A percentile compares a stretch with the other conserved stretches of the same genome.
Evolutionary conservation across 208 protist genomes (phyloP).

Genomic region (Leishmania tarentolae): DNA sequence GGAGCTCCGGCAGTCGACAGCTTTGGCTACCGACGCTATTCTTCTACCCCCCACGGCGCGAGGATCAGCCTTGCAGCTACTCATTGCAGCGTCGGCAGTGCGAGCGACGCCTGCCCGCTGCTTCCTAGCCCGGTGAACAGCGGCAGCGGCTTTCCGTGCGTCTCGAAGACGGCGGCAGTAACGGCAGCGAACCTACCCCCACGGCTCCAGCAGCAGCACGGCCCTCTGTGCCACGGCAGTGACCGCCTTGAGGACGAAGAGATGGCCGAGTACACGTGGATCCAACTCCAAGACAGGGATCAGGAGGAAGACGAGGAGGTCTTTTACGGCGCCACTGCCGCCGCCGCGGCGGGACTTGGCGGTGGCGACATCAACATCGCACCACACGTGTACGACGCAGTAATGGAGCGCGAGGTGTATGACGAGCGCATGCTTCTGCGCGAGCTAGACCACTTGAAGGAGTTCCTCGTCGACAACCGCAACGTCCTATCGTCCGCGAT

Average conservation of each 20-base stretch:
- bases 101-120: not conserved
- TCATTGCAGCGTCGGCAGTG: not conserved
- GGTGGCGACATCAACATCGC: conserved; percentile 36
- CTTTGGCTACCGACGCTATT: not conserved
- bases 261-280: conserved; percentile 20
- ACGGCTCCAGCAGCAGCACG: not conserved
- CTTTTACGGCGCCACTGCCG: conserved; percentile 35
- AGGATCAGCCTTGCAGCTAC: not conserved
- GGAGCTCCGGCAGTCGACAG: not conserved
- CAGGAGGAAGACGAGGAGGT: conserved; percentile 45
- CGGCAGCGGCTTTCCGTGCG: not conserved
- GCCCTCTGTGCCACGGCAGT: not conserved
- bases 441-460: conserved; percentile 72
- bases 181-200: not conserved
- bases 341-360: conserved; percentile 16
- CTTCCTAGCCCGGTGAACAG: not conserved
- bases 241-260: conserved; percentile 12
- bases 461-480: conserved; percentile 79
- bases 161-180: not conserved
- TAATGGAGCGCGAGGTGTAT: conserved; percentile 40
- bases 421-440: conserved; percentile 54
- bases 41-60: not conserved
- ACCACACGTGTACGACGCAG: conserved; percentile 34
- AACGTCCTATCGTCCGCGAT: conserved; percentile 69
- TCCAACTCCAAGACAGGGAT: conserved; percentile 29